Evolutionary conservation across 164 flowering plant species (phyloP).

Genomic region (Macadamia integrifolia): DNA sequence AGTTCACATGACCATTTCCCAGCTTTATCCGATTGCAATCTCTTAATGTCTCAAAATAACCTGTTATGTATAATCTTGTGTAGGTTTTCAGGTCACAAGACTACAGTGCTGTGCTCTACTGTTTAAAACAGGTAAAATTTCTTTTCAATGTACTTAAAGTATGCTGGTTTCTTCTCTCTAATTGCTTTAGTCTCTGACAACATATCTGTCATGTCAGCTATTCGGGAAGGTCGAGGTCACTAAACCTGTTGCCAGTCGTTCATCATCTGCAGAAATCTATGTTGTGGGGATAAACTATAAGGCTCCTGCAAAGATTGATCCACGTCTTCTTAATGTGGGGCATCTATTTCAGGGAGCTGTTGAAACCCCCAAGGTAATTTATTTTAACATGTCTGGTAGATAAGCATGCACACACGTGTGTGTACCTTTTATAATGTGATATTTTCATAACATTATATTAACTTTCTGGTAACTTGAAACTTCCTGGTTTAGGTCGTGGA

Average conservation of each 20-base stretch:
- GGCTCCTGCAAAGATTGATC: conserved; percentile 97
- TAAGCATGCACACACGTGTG: neutral
- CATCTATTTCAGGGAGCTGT: conserved; percentile 63
- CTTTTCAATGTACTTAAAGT: neutral
- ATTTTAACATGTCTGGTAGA: neutral
- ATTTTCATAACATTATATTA: neutral
- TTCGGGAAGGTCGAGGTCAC: conserved; percentile 92
- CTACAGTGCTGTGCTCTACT: conserved; percentile 72
- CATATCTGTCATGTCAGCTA: conserved; percentile 41
- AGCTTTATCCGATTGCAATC: neutral
- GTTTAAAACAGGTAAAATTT: conserved; percentile 71
- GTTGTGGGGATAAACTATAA: conserved; percentile 66
- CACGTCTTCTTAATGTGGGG: conserved; percentile 89
- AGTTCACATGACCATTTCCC: neutral
- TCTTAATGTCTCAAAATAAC: neutral
- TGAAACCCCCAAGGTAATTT: conserved; percentile 67
- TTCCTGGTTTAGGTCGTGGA: conserved; percentile 57
- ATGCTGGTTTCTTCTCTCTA: neutral
- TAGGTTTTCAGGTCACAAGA: conserved; percentile 96
- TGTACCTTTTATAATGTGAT: neutral
- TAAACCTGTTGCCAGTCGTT: conserved; percentile 88
- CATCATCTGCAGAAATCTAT: conserved; percentile 86
- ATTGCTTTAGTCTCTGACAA: conserved; percentile 5
- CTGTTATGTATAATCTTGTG: conserved; percentile 7
- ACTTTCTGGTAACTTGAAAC: neutral